Evolutionary conservation across 495 filamentous ascomycete genomes (phyloP).

Genomic region (Daldinia childiae): DNA sequence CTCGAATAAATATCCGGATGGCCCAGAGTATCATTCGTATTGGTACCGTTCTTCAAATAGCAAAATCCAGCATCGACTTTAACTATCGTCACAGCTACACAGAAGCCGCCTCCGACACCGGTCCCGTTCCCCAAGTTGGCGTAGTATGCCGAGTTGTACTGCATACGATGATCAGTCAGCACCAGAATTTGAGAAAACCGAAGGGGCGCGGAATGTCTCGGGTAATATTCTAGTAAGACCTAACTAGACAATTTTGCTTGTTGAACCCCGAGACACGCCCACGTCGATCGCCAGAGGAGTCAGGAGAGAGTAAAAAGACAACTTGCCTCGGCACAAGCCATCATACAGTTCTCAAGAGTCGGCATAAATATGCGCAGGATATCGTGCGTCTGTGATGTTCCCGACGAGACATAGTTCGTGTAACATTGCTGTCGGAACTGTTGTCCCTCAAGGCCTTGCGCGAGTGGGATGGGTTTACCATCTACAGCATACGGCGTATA

Average conservation of each 20-base stretch:
- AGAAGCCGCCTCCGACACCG: constrained; percentile 43
- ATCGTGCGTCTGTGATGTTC: constrained; percentile 38
- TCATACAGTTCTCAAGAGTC: constrained; percentile 48
- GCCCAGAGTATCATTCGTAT: constrained; percentile 46
- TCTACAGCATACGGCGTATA: constrained; percentile 44
- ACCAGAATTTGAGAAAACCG: neutral
- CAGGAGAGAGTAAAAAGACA: neutral
- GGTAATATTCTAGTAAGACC: neutral
- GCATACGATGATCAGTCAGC: neutral
- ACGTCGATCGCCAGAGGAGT: neutral
- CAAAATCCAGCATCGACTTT: constrained; percentile 46
- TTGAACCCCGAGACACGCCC: neutral
- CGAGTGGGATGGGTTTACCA: constrained; percentile 40
- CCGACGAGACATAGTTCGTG: constrained; percentile 46
- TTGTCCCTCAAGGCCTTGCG: constrained; percentile 30
- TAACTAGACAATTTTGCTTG: neutral
- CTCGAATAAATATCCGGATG: constrained; percentile 40
- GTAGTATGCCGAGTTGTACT: constrained; percentile 46
- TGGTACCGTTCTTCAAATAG: constrained; percentile 53
- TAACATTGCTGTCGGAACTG: constrained; percentile 46
- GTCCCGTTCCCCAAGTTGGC: constrained; percentile 22
- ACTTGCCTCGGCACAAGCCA: constrained; percentile 44
- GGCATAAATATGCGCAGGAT: constrained; percentile 49
- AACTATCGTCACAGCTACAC: constrained; percentile 45
- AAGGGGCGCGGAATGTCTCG: neutral